phyloP scores from a whole-genome alignment of 179 eudicot genomes.

The Beta corolliflora region DNA sequence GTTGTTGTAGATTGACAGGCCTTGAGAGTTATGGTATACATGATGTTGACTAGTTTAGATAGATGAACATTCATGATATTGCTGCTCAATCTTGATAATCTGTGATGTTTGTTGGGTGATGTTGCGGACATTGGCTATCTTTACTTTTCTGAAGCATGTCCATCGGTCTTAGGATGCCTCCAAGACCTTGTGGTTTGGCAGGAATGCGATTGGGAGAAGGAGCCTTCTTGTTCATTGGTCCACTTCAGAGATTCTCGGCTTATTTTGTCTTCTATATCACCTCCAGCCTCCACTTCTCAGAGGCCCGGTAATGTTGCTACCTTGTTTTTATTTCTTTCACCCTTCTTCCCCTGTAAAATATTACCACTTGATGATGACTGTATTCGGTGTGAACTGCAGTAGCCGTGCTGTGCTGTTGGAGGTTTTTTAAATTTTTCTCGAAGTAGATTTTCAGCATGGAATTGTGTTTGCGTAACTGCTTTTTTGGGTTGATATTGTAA shows the following conservation, averaged over 20 bases:
- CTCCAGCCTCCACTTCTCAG: slow-evolving; percentile 39
- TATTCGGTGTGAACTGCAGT: too few species aligned
- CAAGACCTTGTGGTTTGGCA: slow-evolving; percentile 85
- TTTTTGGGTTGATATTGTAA: too few species aligned
- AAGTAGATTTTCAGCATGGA: too few species aligned
- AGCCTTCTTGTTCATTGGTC: slow-evolving; percentile 99
- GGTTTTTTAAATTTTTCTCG: too few species aligned
- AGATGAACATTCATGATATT: background rate
- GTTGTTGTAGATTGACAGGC: background rate
- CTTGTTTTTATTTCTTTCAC: too few species aligned
- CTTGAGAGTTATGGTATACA: background rate
- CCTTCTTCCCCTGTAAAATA: too few species aligned
- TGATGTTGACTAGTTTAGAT: background rate
- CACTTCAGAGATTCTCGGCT: slow-evolving; percentile 61
- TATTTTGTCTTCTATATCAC: slow-evolving; percentile 82
- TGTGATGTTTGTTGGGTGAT: background rate
- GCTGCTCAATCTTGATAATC: background rate
- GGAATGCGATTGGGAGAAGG: slow-evolving; percentile 95
- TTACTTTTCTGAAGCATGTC: slow-evolving; percentile 9
- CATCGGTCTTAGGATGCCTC: slow-evolving; percentile 52
- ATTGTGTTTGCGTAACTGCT: too few species aligned
- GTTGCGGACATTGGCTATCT: slow-evolving; percentile 9
- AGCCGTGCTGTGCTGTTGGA: too few species aligned
- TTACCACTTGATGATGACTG: too few species aligned
- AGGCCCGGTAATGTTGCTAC: slow-evolving; percentile 30